Evolutionary conservation across 2,329 filamentous ascomycete species (phyloP), one percentile per base, ranked within the genome.

Genomic region (Xylaria sp.): DNA sequence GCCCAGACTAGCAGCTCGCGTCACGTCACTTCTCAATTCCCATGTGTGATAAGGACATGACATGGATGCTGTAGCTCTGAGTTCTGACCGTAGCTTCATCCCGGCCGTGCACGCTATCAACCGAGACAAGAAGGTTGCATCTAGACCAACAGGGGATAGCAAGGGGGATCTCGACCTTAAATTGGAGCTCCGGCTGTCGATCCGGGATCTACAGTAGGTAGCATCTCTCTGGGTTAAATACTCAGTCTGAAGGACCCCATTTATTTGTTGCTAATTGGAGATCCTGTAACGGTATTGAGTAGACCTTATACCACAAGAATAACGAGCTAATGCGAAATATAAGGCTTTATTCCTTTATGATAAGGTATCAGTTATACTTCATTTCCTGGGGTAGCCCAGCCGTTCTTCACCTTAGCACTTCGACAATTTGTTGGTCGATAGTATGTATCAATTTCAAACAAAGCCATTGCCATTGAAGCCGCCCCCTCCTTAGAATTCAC

Each of bases 121-220:
- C 65, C 65, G 33, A 65, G 61, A 68, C 57, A 42, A 63, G 65
- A 68, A 68, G 65, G 65, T 68, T n/a, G 61, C 31, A 54, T 45
- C 27, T 45, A 54, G 47, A 58, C 57, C 9, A 54, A 54, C 51
- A 58, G 45, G 55, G 57, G 33, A 42, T 42, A 27, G 39, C 55
- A 22, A 53, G 36, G 55, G 49, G 57, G 42, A 62, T 58, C 59
- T 39, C 38, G 31, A 45, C 13, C 39, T 22, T 20, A 38, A 31
- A 57, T 17, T 45, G 55, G 54, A 54, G 25, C 29, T 61, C 25
- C 47, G 27, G 27, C 59, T 39, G 39, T 17, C 47, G 50, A 62
- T 62, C 60, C 51, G 39, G 50, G 20, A 47, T 29, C 39, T 49
- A 13, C n/a, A n/a, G n/a, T n/a, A n/a, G n/a, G n/a, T n/a, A n/a